phyloP scores from a whole-genome alignment of 495 filamentous ascomycete genomes.

The Penicillium diatomitis region DNA sequence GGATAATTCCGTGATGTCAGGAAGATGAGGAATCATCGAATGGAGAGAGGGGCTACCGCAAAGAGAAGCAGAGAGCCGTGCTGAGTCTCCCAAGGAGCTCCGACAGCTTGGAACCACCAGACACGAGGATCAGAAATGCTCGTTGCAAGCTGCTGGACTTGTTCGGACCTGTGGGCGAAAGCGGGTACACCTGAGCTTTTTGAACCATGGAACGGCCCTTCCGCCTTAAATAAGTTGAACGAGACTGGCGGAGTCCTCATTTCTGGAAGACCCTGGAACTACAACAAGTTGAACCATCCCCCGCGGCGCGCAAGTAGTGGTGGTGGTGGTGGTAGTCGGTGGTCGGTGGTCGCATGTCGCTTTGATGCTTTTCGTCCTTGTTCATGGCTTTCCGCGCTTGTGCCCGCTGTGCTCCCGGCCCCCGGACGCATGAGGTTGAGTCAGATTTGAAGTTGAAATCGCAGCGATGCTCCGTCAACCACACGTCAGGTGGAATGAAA shows the following conservation, averaged over 20 bases:
- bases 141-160: constrained; percentile 20
- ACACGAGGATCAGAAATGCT: background rate
- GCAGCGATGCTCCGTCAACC: background rate
- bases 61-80: background rate
- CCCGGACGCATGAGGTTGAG: background rate
- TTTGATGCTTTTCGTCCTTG: constrained; percentile 3
- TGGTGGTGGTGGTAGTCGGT: no score
- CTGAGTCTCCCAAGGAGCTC: constrained; percentile 7
- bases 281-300: no score
- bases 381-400: background rate
- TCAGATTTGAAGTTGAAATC: background rate
- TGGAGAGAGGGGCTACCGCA: background rate
- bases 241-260: background rate
- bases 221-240: constrained; percentile 22
- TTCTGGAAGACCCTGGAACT: background rate
- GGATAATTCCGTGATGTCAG: background rate
- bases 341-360: no score
- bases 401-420: constrained; percentile 1
- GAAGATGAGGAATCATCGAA: background rate
- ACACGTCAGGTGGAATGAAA: background rate
- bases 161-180: constrained; percentile 31
- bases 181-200: constrained; percentile 21
- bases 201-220: constrained; percentile 22
- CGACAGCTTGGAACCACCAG: constrained; percentile 1
- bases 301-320: no score